A percentile compares a stretch with the other conserved stretches of the same genome.
Evolutionary conservation across 139 green algal species (phyloP).

Genomic region (Closterium sp.): DNA sequence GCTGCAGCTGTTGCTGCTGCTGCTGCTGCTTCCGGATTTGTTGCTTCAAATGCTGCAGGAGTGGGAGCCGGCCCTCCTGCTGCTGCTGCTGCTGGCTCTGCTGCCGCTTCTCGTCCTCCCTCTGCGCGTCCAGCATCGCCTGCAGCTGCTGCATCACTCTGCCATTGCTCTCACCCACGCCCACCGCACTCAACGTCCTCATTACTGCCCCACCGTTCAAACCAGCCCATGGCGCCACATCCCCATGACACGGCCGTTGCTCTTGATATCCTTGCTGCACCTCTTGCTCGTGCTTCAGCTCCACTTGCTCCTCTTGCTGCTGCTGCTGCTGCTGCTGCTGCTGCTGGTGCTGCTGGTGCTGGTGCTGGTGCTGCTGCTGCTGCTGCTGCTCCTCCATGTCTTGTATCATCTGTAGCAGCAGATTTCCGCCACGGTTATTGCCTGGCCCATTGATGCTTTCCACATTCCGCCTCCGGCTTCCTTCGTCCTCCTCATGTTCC

Average conservation of each 20-base stretch:
- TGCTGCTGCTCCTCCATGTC: not conserved
- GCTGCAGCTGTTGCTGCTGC: not conserved
- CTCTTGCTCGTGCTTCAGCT: not conserved
- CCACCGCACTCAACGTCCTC: not conserved
- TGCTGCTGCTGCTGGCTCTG: not conserved
- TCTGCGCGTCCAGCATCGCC: not conserved
- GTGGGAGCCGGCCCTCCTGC: not conserved
- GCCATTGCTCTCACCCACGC: not conserved
- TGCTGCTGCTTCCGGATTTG: not conserved
- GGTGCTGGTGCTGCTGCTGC: not conserved
- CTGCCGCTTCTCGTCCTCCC: not conserved
- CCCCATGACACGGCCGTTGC: not conserved
- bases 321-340: too few species aligned
- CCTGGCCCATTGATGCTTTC: not conserved
- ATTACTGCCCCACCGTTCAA: not conserved
- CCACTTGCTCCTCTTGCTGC: too few species aligned
- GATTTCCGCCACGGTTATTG: not conserved
- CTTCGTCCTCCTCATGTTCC: not conserved
- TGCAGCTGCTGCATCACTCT: not conserved
- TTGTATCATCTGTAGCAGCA: not conserved
- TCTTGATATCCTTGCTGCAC: not conserved
- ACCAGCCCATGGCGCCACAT: not conserved
- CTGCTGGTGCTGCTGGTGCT: too few species aligned
- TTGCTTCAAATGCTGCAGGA: not conserved
- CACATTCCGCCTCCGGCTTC: not conserved